phyloP scores from a whole-genome alignment of 2,329 filamentous ascomycete genomes.

The Albophoma yamanashiensis region DNA sequence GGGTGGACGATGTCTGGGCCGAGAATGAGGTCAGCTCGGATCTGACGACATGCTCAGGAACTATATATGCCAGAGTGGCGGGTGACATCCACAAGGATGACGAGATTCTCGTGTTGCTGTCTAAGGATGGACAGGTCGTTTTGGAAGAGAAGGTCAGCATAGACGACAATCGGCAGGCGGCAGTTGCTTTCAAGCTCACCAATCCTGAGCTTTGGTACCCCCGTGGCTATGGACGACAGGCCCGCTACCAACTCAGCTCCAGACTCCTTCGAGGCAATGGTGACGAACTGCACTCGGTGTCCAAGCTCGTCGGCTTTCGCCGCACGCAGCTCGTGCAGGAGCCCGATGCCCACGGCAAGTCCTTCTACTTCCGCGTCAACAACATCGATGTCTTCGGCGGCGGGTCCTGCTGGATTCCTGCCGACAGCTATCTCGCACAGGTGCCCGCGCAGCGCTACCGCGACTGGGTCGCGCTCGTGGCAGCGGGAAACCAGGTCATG shows the following conservation, averaged over 20 bases:
- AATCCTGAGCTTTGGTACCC: slow-evolving; percentile 20
- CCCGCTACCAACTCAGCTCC: background rate
- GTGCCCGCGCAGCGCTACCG: slow-evolving; percentile 49
- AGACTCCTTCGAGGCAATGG: background rate
- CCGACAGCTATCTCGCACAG: slow-evolving; percentile 63
- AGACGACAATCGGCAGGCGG: background rate
- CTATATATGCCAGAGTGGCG: slow-evolving; percentile 24
- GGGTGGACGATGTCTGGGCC: slow-evolving; percentile 47
- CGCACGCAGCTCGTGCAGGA: slow-evolving; percentile 45
- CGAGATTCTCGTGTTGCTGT: slow-evolving; percentile 15
- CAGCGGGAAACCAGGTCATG: slow-evolving; percentile 36
- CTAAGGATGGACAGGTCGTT: slow-evolving; percentile 6
- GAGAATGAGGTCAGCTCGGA: slow-evolving; percentile 23
- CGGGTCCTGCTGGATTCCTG: slow-evolving; percentile 71
- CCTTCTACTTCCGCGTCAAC: slow-evolving; percentile 67
- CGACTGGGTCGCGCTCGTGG: slow-evolving; percentile 41
- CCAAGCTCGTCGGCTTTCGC: slow-evolving; percentile 54
- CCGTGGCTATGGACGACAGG: slow-evolving; percentile 5
- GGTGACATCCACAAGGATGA: slow-evolving; percentile 15
- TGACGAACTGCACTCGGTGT: background rate
- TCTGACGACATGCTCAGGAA: slow-evolving; percentile 12
- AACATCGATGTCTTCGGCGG: slow-evolving; percentile 63
- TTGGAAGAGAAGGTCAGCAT: slow-evolving; percentile 5
- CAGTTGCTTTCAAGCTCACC: slow-evolving; percentile 19
- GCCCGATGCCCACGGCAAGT: slow-evolving; percentile 51